Base-by-base conservation (phyloP, 768 basidiomycete species). In the Leccinum truebloodii region DNA sequence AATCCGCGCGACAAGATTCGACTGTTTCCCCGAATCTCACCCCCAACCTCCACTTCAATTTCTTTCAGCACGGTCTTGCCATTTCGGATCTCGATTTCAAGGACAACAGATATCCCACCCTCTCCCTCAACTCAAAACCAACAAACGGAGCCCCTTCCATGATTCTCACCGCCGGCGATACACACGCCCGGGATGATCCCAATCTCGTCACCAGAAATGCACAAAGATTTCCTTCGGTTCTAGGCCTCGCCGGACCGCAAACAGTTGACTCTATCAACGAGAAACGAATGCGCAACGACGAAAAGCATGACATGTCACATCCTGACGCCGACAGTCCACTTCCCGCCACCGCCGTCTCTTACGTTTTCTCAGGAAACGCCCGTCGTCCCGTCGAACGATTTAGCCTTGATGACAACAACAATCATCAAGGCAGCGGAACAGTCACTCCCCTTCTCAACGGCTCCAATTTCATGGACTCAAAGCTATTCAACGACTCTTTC, bases 51-150 rank as follows among this genome's bases (percentile, higher is more conserved):
- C 75, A 71, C 66, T 68, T 79, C 60, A 73, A 70, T 58, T 71
- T 81, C 62, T 86, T 85, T 73, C 77, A 85, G 54, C 80, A 79
- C 67, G 75, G 80, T 46, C 78, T 88, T 60, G 69, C 77, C 44
- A 79, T 86, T 71, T 76, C 82, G 59, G 87, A 87, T 59, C 78
- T 84, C 63, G 85, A 86, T 73, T 81, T 84, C 71, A 79, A 80
- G 67, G 88, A 88, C 77, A 83, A 81, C 69, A 79, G 87, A 69
- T 87, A 88, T 65, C 77, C 81, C 18, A 59, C 76, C 52, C 67
- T 77, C 20, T 58, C 73, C 7, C 61, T 76, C 53, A 28, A 59
- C 59, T 55, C 68, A 30, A 69, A 67, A 35, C 65, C 54, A 52
- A 60, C 62, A 48, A 66, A 68, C 51, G 71, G 63, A 50, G 52